Conservation (phyloP, 2,329 filamentous ascomycete genomes). For the Penicillium sclerotiorum region DNA sequence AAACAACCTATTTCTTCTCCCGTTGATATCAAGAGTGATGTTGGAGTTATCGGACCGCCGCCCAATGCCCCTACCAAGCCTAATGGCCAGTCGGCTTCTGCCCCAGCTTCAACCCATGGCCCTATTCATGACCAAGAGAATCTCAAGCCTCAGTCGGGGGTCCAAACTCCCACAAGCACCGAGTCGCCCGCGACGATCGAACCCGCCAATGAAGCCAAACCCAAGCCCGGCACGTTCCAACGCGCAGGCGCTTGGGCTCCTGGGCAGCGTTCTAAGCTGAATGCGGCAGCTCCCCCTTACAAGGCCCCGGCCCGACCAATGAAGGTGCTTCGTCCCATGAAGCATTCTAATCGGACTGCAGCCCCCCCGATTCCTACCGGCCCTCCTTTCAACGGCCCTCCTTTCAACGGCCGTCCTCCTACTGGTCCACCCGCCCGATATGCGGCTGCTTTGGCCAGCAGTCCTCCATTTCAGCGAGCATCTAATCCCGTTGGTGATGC, state of each 20-base stretch:
- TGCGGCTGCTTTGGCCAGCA: too few relatives aligned
- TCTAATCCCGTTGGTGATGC: slow-evolving; percentile 89
- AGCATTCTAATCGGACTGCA: slow-evolving; percentile 44
- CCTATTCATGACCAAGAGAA: slow-evolving; percentile 28
- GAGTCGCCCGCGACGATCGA: slow-evolving; percentile 26
- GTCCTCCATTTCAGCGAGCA: slow-evolving; percentile 55
- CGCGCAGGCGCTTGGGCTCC: slow-evolving; percentile 69
- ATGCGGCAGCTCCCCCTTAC: slow-evolving; percentile 49
- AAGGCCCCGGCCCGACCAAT: slow-evolving; percentile 66
- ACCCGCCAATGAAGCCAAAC: slow-evolving; percentile 31
- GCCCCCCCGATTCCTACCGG: neutral
- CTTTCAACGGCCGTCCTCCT: too few relatives aligned
- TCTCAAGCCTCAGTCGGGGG: slow-evolving; percentile 19
- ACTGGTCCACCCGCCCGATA: too few relatives aligned
- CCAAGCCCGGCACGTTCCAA: slow-evolving; percentile 42
- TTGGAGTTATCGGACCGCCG: slow-evolving; percentile 39
- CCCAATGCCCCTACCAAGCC: slow-evolving; percentile 27
- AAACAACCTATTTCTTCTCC: slow-evolving; percentile 4
- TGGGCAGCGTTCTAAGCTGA: slow-evolving; percentile 60
- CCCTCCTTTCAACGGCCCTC: neutral
- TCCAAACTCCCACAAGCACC: neutral
- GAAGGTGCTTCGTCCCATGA: slow-evolving; percentile 85
- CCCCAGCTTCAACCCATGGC: slow-evolving; percentile 25
- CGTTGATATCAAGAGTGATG: slow-evolving; percentile 25
- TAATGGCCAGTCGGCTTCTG: slow-evolving; percentile 33